Percentiles rank a stretch among this genome's conserved stretches.
Evolutionary conservation across 2,329 filamentous ascomycete genomes (phyloP).

Genomic region (Diplodia intermedia): DNA sequence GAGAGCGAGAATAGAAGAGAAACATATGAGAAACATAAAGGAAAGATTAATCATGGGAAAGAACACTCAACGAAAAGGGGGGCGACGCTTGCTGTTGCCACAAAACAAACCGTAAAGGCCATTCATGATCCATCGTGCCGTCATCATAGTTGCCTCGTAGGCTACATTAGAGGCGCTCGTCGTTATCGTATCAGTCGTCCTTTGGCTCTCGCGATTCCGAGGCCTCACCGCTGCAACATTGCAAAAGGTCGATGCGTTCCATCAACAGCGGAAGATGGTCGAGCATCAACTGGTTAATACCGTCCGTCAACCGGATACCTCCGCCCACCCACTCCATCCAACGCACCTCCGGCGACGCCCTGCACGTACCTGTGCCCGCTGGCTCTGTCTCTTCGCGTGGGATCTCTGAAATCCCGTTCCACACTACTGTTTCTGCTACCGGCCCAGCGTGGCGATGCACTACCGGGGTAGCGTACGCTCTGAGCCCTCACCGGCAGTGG

Average conservation of each 20-base stretch:
- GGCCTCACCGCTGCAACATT: background rate
- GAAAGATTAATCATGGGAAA: background rate
- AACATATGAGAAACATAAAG: background rate
- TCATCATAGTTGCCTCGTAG: background rate
- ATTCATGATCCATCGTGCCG: background rate
- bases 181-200: constrained; percentile 4
- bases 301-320: constrained; percentile 33
- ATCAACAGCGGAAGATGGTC: background rate
- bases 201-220: background rate
- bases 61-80: background rate
- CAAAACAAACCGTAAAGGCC: constrained; percentile 1
- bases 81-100: background rate
- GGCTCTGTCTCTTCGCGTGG: constrained; percentile 9
- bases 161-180: background rate
- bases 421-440: constrained; percentile 25
- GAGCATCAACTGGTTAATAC: background rate
- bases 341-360: background rate
- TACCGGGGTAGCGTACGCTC: constrained; percentile 25
- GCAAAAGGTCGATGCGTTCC: background rate
- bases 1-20: background rate
- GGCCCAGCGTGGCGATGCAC: constrained; percentile 14
- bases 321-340: constrained; percentile 34
- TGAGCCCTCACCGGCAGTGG: constrained; percentile 18
- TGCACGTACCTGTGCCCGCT: constrained; percentile 21
- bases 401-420: constrained; percentile 16